Base-by-base conservation (phyloP, 148 eudicot species). In the Silene uniflora region DNA sequence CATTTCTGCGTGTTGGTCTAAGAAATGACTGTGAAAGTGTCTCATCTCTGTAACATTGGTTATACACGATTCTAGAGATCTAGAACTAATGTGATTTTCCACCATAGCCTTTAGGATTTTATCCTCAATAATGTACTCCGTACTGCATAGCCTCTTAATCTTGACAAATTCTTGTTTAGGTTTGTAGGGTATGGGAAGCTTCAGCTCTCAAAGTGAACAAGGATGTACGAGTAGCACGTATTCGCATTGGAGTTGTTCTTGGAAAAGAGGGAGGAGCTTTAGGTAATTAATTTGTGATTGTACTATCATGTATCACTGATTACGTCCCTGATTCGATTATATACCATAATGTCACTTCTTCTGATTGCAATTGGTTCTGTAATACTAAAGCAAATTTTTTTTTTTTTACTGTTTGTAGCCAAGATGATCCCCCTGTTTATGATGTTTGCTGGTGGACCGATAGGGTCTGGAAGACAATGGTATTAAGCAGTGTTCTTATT, bases 361-460 rank as follows among this genome's bases (percentile, higher is more conserved):
- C 55, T 49, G 39, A 27, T 61, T 59, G 32, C 46, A 66, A 47
- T 52, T 52, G 22, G 8, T 77, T 18, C n/a, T 49, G 25, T 56
- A 58, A 39, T 73, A 22, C 60, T 62, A 14, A 22, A 21, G 46
- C 21, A 46, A 10, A 19, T 65, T 32, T 59, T 70, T 61, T 52
- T 65, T 32, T 59, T 70, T 61, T 52, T 39, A 46, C 66, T 71
- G 47, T 73, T 54, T 88, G 78, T 90, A 95, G 99, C 98, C 80
- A 95, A 91, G 87, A 96, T 96, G 99, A 91, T 96, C 79, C 99
- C 99, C 65, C 49, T 96, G 25, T 96, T 96, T 86, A 89, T 79
- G 90, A 84, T 96, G 97, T 96, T 96, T 84, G 98, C 99, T 84
- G 99, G 99, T n/a, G 99, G 99, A 80, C 99, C 99, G 62, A 80